phyloP scores from a whole-genome alignment of 2,329 filamentous ascomycete genomes.

The Aspergillus quadricinctus region DNA sequence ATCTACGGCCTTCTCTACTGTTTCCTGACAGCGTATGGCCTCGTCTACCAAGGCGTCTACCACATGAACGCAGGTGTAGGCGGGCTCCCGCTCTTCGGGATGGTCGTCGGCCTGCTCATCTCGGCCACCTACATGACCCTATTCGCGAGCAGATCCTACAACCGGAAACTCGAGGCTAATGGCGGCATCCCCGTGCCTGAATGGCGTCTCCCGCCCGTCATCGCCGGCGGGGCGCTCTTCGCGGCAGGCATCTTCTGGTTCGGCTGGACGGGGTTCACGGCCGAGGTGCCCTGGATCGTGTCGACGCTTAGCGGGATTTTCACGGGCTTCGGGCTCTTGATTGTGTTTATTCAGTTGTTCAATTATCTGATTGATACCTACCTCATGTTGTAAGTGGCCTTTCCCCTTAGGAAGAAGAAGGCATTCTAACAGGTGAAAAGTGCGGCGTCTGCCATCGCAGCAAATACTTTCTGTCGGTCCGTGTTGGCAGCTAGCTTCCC shows the following conservation, averaged over 20 bases:
- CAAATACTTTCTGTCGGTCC: neutral
- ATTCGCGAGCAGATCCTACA: slow-evolving; percentile 63
- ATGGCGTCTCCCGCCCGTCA: slow-evolving; percentile 54
- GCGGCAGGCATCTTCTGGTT: slow-evolving; percentile 71
- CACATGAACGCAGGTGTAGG: slow-evolving; percentile 64
- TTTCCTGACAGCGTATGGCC: slow-evolving; percentile 35
- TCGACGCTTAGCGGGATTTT: slow-evolving; percentile 47
- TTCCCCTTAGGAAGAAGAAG: neutral
- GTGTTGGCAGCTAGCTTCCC: neutral
- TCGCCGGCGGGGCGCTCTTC: slow-evolving; percentile 49
- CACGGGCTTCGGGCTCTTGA: slow-evolving; percentile 55
- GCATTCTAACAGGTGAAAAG: neutral
- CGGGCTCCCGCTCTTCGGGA: slow-evolving; percentile 79
- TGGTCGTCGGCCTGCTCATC: slow-evolving; percentile 69
- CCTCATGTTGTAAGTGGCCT: slow-evolving; percentile 38
- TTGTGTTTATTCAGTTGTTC: slow-evolving; percentile 54
- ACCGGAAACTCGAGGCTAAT: slow-evolving; percentile 64
- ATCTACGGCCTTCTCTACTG: slow-evolving; percentile 34
- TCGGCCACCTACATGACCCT: slow-evolving; percentile 60
- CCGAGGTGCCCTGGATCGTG: slow-evolving; percentile 38
- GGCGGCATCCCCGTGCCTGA: slow-evolving; percentile 55
- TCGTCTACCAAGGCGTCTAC: slow-evolving; percentile 52
- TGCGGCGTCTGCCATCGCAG: slow-evolving; percentile 3
- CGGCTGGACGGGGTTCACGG: slow-evolving; percentile 62
- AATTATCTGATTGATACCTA: slow-evolving; percentile 60